Base-by-base conservation (phyloP, 805 yeast genomes). In the Candida tammaniensis region DNA sequence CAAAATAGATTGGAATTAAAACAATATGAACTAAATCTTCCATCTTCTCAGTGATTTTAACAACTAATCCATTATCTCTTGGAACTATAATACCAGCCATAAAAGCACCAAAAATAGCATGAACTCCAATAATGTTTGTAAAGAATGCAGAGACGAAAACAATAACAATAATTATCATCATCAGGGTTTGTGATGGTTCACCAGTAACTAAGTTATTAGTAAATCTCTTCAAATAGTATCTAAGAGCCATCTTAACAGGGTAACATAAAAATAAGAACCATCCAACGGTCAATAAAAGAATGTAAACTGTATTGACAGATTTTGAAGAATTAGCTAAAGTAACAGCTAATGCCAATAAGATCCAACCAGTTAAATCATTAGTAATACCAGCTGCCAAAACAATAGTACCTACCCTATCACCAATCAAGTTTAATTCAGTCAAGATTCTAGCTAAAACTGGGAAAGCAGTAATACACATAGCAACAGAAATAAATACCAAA, bases 31-130 rank as follows among this genome's bases (percentile, higher is more conserved):
- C 86, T 36, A 85, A 60, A 52, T 84, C 91, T 57, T 85, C 95
- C 56, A 85, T 74, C 49, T 83, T 79, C 45, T 80, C 86, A 2
- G 86, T 81, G 30, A 85, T 62, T 25, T 72, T 73, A 24, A 82
- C 72, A 12, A 80, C 87, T 52, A 80, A 82, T 12, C 82, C 82
- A 47, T 80, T 76, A 31, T 84, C 88, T 47, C 91, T 68, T 7
- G 94, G 94, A 5, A 84, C 74, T 33, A 85, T 74, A 20, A 81
- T 63, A 4, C 95, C 95, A 9, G 79, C 77, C 58, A 85, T 70
- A 49, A 85, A 86, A 0, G 91, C 93, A 26, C 94, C 95, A 57
- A 85, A 85, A 46, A 85, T 85, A 0, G 93, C 84, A 57, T 85
- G 94, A 8, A 83, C 91, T 4, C 94, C 95, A 42, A 85, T 81